These are phyloP conservation scores for Blakeslea trispora DNA, from an alignment of 371 early-diverging fungal species.

Conservation along the genomic window DNA sequence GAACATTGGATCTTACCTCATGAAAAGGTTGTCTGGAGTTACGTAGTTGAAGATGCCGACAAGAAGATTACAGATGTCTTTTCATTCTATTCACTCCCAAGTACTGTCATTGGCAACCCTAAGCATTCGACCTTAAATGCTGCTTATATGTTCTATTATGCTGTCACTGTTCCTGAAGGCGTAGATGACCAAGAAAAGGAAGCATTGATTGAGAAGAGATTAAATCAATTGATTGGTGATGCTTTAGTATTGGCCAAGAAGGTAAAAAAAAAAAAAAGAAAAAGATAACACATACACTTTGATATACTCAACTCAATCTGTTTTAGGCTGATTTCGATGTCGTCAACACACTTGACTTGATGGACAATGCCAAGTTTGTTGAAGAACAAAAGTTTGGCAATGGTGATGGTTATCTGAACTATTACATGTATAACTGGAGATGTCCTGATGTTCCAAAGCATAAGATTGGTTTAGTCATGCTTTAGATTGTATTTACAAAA, in stretches of 20 bases:
- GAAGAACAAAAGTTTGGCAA: slow-evolving; percentile 87
- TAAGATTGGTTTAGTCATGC: slow-evolving; percentile 88
- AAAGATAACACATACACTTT: too few relatives aligned
- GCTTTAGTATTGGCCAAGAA: slow-evolving; percentile 79
- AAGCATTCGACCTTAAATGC: slow-evolving; percentile 80
- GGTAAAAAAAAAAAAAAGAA: slow-evolving; percentile 33
- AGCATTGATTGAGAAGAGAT: slow-evolving; percentile 52
- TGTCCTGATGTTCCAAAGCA: slow-evolving; percentile 65
- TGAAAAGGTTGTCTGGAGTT: slow-evolving; percentile 85
- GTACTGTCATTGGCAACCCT: slow-evolving; percentile 80
- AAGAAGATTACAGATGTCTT: slow-evolving; percentile 81
- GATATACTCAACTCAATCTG: neutral
- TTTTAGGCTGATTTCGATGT: slow-evolving; percentile 78
- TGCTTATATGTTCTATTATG: slow-evolving; percentile 95
- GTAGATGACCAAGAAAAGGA: slow-evolving; percentile 34
- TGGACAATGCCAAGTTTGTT: slow-evolving; percentile 79
- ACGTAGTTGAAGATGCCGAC: slow-evolving; percentile 81
- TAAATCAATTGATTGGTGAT: slow-evolving; percentile 68
- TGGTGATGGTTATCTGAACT: slow-evolving; percentile 94
- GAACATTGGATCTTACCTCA: slow-evolving; percentile 90
- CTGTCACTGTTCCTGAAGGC: slow-evolving; percentile 45
- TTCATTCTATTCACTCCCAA: slow-evolving; percentile 93
- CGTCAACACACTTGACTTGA: slow-evolving; percentile 87
- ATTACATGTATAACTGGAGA: slow-evolving; percentile 95
- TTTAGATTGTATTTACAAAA: slow-evolving; percentile 37